A percentile compares a stretch with the other conserved stretches of the same genome.
phyloP scores from a whole-genome alignment of 2,329 filamentous ascomycete species.

The Talaromyces sp. region DNA sequence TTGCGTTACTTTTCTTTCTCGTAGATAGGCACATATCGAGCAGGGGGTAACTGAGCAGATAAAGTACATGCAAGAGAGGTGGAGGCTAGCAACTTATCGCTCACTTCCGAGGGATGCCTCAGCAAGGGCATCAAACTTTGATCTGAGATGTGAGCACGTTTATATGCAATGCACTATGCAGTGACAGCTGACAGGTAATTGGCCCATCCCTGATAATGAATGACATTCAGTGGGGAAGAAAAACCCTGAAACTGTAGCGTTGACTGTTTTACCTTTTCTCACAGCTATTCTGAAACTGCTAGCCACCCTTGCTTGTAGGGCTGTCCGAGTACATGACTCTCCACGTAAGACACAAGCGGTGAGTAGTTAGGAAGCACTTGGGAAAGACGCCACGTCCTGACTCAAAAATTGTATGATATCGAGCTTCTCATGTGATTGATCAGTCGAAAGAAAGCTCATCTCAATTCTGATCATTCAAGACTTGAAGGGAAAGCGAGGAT shows the following conservation, averaged over 20 bases:
- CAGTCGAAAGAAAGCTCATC: neutral
- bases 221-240: neutral
- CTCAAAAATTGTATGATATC: neutral
- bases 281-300: neutral
- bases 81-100: neutral
- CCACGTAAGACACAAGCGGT: neutral
- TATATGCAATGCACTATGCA: neutral
- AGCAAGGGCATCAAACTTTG: slow-evolving; percentile 2
- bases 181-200: neutral
- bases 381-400: neutral
- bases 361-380: neutral
- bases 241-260: neutral
- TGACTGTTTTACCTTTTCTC: neutral
- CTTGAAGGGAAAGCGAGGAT: neutral
- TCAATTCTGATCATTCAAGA: neutral
- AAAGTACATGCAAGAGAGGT: neutral
- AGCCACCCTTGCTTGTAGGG: neutral
- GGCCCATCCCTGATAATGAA: neutral
- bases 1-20: neutral
- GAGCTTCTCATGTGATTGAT: neutral
- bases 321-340: neutral
- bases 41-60: neutral
- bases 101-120: neutral
- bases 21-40: neutral
- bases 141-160: neutral